Conservation (phyloP, 2,329 filamentous ascomycete species). For the Fusarium penzigii region DNA sequence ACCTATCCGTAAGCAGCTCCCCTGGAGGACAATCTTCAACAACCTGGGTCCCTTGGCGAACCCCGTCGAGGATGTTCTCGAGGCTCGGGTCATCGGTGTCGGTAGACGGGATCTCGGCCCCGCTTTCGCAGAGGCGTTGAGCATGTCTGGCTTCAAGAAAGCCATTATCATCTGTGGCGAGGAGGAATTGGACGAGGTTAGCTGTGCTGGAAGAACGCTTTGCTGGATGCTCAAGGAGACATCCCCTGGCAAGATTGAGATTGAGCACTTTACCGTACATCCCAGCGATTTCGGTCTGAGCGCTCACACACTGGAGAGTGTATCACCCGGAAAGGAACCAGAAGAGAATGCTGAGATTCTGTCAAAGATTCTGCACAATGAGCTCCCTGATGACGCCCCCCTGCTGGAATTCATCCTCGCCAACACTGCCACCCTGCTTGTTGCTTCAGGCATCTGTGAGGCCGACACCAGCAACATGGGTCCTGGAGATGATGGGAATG, state of each 20-base stretch:
- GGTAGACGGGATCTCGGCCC: conserved; percentile 83
- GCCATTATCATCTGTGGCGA: conserved; percentile 90
- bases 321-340: conserved; percentile 83
- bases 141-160: conserved; percentile 74
- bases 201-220: conserved; percentile 82
- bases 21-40: conserved; percentile 97
- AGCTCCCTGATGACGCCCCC: conserved; percentile 74
- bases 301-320: conserved; percentile 71
- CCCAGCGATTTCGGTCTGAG: conserved; percentile 87
- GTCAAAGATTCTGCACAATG: conserved; percentile 71
- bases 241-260: conserved; percentile 45
- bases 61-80: conserved; percentile 79
- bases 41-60: conserved; percentile 91
- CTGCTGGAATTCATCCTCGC: conserved; percentile 93
- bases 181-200: conserved; percentile 94
- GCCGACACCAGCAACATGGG: conserved; percentile 80
- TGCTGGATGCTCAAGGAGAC: conserved; percentile 78
- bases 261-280: conserved; percentile 76
- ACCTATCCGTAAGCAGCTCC: conserved; percentile 81
- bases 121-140: conserved; percentile 84
- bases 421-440: conserved; percentile 87
- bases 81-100: conserved; percentile 91
- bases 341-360: conserved; percentile 86
- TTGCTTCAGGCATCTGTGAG: conserved; percentile 84
- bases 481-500: conserved; percentile 74